Evolutionary conservation across 345 rosid genomes (phyloP).

Genomic region (Euphorbia pulcherrima): DNA sequence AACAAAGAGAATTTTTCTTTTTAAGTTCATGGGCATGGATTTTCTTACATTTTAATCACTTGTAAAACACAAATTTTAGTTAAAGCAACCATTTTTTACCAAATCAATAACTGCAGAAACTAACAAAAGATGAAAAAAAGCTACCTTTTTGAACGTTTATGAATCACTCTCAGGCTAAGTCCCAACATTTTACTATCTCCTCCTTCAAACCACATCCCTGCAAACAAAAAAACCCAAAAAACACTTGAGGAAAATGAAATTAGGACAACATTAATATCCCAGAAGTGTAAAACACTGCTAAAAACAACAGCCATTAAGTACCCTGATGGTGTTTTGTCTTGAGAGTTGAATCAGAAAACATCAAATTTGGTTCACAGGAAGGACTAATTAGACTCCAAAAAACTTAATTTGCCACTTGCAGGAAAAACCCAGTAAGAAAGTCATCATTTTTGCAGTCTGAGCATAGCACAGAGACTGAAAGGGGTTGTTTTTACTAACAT

Average conservation of each 20-base stretch:
- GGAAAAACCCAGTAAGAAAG: slow-evolving; percentile 20
- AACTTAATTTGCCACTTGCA: no score
- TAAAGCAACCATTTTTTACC: slow-evolving; percentile 17
- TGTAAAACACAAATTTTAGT: not conserved
- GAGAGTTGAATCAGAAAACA: slow-evolving; percentile 17
- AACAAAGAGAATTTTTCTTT: slow-evolving; percentile 2
- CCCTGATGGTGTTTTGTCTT: slow-evolving; percentile 9
- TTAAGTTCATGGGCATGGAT: no score
- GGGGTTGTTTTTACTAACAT: slow-evolving; percentile 11
- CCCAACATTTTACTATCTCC: no score
- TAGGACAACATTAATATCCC: no score
- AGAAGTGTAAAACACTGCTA: slow-evolving; percentile 12
- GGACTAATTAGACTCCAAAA: slow-evolving; percentile 23
- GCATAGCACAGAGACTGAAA: slow-evolving; percentile 27
- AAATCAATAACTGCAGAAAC: slow-evolving; percentile 33
- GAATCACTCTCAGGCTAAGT: slow-evolving; percentile 38
- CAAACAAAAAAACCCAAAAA: slow-evolving; percentile 22
- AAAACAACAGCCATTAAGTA: slow-evolving; percentile 30
- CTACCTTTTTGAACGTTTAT: slow-evolving; percentile 93
- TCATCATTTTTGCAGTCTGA: slow-evolving; percentile 30
- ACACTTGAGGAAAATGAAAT: slow-evolving; percentile 16
- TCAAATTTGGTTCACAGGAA: slow-evolving; percentile 22
- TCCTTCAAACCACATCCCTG: no score
- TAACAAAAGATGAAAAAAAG: slow-evolving; percentile 16
- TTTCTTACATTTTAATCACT: no score